Conservation (phyloP, 176 grass and related monocot species). For the Zea mays region DNA sequence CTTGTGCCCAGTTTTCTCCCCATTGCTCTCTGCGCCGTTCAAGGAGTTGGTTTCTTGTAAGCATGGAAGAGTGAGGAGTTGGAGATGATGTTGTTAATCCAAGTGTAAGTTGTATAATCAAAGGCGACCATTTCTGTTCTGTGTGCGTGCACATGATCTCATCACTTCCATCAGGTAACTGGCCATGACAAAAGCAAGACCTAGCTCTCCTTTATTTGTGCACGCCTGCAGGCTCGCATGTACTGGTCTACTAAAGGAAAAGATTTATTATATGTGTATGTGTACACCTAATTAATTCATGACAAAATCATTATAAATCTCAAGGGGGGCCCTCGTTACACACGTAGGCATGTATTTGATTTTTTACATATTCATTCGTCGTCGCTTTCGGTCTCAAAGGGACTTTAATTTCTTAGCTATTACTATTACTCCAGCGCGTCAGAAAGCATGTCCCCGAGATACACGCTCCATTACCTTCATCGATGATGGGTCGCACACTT, state of each 20-base stretch:
- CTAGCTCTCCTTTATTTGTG: background rate
- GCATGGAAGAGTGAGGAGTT: background rate
- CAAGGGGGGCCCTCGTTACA: background rate
- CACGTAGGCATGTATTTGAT: background rate
- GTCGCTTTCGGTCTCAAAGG: slow-evolving; percentile 10
- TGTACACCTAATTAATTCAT: background rate
- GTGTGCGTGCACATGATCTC: slow-evolving; percentile 15
- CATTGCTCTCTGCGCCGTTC: background rate
- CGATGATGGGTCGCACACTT: too few species aligned
- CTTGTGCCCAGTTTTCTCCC: background rate
- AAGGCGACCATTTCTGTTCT: background rate
- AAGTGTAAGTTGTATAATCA: background rate
- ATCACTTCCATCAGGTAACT: slow-evolving; percentile 21
- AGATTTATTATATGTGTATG: background rate
- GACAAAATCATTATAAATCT: background rate
- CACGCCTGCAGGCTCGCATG: background rate
- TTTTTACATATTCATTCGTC: background rate
- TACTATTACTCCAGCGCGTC: too few species aligned
- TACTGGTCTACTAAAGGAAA: background rate
- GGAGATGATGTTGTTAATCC: background rate
- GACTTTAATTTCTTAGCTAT: too few species aligned
- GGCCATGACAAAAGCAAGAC: background rate
- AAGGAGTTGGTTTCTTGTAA: slow-evolving; percentile 22
- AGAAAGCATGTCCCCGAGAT: background rate
- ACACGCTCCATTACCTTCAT: background rate